Evolutionary conservation across 805 yeast genomes (phyloP), one percentile per base, ranked within the genome.

Genomic region (Deakozyma indianensis): DNA sequence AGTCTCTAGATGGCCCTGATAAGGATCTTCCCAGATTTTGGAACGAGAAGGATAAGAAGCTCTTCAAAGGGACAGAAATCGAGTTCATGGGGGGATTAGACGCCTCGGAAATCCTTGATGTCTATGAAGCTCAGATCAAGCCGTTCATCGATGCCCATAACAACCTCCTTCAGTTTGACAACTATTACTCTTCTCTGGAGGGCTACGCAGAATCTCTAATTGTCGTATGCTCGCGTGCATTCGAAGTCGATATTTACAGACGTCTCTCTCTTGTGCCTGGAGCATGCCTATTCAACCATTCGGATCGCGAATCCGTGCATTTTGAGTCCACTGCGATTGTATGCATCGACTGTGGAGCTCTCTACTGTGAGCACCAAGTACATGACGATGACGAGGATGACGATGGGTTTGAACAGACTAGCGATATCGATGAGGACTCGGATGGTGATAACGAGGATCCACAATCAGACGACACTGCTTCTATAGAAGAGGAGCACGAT

Each of bases 281-380:
- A 15, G 96, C 96, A 0, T 95, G 88, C 62, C 64, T 90, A 28
- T 85, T 87, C 63, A 88, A 88, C 53, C 96, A 87, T 56, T 70
- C 63, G 14, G 77, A 61, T 1, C 55, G 63, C 3, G 87, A 83
- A 49, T 69, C 74, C 52, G 86, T 79, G 7, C 80, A 78, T 60
- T 84, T 86, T 56, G 82, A 76, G 47, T 65, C 78, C 2, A 49
- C 69, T 2, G 71, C 59, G 35, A 73, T 71, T 23, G 82, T 75
- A 2, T 76, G 82, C 55, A 65, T 53, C 5, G 50, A 55, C 16
- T 77, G 82, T 56, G 80, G 80, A 18, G 51, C 59, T 4, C 61
- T 64, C 4, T 65, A 56, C 32, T 73, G 78, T 49, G 65, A 61
- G 9, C 74, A 72, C 51, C 41, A 38, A 11, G 52, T 41, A 11